A percentile compares a stretch with the other conserved stretches of the same genome.
Conservation (phyloP, 2,329 filamentous ascomycete species). For the Colletotrichum sp. region DNA sequence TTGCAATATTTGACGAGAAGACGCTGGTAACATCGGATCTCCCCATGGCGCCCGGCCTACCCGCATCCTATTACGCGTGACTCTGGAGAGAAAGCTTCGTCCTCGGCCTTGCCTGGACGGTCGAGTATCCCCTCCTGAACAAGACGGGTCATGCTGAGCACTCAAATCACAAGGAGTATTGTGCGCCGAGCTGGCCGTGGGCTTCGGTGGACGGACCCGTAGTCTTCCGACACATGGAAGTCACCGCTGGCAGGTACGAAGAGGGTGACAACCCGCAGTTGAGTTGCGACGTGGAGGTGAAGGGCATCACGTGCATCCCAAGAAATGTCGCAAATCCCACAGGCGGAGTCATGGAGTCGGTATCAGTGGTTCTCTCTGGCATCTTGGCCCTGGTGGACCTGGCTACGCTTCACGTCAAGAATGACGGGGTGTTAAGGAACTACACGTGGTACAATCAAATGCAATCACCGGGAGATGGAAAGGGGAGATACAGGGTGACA, state of each 20-base stretch:
- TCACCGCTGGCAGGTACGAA: background rate
- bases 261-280: background rate
- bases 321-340: background rate
- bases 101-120: background rate
- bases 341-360: background rate
- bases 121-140: background rate
- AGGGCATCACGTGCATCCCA: background rate
- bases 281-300: background rate
- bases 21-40: background rate
- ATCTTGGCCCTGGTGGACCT: background rate
- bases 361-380: fast-evolving
- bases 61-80: background rate
- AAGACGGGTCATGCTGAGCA: background rate
- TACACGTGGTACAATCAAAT: background rate
- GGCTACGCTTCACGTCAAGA: background rate
- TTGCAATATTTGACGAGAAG: background rate
- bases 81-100: background rate
- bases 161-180: background rate
- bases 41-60: background rate
- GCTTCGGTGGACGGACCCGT: background rate
- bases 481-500: background rate
- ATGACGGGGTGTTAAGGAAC: background rate
- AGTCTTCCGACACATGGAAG: background rate
- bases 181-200: background rate
- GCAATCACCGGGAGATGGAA: background rate